Base-by-base conservation (phyloP, 768 basidiomycete genomes). In the Trametes cubensis region DNA sequence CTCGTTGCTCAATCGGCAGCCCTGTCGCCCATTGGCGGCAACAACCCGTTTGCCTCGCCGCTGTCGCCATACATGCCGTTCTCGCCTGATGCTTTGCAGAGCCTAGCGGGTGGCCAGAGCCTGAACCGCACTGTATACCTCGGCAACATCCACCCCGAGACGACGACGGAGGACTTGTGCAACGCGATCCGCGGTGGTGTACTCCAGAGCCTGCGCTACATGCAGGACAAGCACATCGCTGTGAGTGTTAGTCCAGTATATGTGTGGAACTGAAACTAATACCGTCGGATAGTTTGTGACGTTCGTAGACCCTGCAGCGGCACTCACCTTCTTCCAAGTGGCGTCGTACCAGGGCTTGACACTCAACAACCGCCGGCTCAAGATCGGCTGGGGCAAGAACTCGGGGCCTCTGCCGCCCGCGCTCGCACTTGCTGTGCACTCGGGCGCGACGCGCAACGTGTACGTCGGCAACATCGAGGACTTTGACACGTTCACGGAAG, bases 301-400 rank as follows among this genome's bases (percentile, higher is more conserved):
- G 6, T 98, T 99, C 72, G 88, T 98, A 66, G 95, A 98, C 71
- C 91, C 95, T 13, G 87, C 89, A 0, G 92, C 92, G 53, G 95
- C 97, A 2, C 89, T 93, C 70, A 90, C 91, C 11, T 98, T 99
- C 82, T 95, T 86, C 85, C 92, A 96, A 71, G 88, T 94, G 40
- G 94, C 96, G 17, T 87, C 89, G 1, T 90, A 87, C 72, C 90
- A 94, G 67, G 95, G 95, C 6, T 79, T 99, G 58, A 93, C 89
- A 23, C 80, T 98, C 61, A 95, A 94, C 79, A 93, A 94, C 75
- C 89, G 95, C 45, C 87, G 95, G 26, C 84, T 98, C 64, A 98
- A 98, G 80, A 87, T 98, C 67, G 95, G 96, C 49, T 99, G 96
- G 97, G 96, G 96, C 60, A 98, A 96, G 83, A 92, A 92, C 71